Evolutionary conservation across 805 yeast species (phyloP), one percentile per base, ranked within the genome.

Genomic region (Yamadazyma sp.): DNA sequence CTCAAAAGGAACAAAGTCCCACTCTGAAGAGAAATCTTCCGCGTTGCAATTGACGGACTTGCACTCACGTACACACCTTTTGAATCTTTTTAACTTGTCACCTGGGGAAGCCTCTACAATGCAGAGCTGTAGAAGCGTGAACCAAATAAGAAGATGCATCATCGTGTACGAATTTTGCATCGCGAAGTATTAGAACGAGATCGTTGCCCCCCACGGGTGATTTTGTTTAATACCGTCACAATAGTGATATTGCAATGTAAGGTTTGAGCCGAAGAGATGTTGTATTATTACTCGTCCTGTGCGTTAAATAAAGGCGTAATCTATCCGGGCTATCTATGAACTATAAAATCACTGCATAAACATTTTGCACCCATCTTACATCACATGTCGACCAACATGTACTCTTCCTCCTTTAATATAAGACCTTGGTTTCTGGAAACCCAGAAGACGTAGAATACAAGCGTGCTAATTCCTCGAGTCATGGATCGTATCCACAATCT

Each of bases 81-180:
- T 60, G 50, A 80, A 82, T 30, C 75, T 81, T 8, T 68, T 70
- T 17, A 82, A 55, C 23, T 73, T 72, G 49, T 82, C 86, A 4
- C 89, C 89, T 0, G 74, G 76, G 0, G 88, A 82, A 0, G 70
- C 78, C 14, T 19, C 33, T 9, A 40, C 38, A 8, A 17, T 16
- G 14, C 22, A 31, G 19, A 37, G 28, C 12, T 32, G 35, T 10
- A 31, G 23, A 14, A 37, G 30, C 15, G 31, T 22, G 12, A 37
- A 32, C 41, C 41, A 37, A 18, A 21, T 19, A 17, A 37, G 22
- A 25, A 37, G 27, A 4, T 35, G 28, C 39, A 35, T 35, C 17
- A 9, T n/a, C 9, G 16, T 25, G n/a, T 4, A n/a, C 14, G 4
- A 25, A 13, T 25, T 25, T 13, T 14, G 10, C 16, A n/a, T 6